Base-by-base conservation (phyloP, 2,329 filamentous ascomycete genomes). In the Aureobasidium leucospermi region DNA sequence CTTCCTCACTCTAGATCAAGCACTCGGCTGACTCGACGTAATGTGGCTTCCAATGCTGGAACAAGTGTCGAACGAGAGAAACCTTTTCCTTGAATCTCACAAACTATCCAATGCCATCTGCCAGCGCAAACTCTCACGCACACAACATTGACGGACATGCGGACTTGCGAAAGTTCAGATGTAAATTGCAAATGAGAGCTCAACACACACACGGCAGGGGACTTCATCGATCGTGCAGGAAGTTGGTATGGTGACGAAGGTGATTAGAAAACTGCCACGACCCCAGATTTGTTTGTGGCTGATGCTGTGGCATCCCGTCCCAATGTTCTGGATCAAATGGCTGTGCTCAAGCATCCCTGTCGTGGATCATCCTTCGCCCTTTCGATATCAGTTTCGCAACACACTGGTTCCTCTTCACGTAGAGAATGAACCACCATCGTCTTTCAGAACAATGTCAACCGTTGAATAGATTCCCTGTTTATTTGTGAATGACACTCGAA, bases 231-330 rank as follows among this genome's bases (percentile, higher is more conserved):
- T 13, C 6, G 38, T 23, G 51, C 39, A 55, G 15, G 29, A 19
- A 34, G 51, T 23, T 32, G 34, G 4, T 42, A 43, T 55, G 29
- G 29, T 45, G 42, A 45, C 42, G 42, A 13, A 23, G 23, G 16
- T 6, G 38, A 6, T n/a, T 6, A n/a, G 38, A n/a, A 36, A 36
- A 41, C 38, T 41, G 15, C 6, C 8, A 13, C 34, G 8, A 38
- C 47, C 47, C 47, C 47, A 15, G 47, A 49, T 49, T 38, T 38
- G 16, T n/a, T 23, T 55, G 51, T 55, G 51, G 51, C 51, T 55
- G 39, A 19, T 9, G 7, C 7, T 55, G 51, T 55, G 48, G 36
- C 36, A 39, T 31, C 23, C 23, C 23, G 23, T 23, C 23, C 23
- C 23, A 23, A 23, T 5, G 8, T 23, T 1, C 1, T 29, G 6